Conservation (phyloP, 352 stramenopile genomes). For the Globisporangium iwayamae region DNA sequence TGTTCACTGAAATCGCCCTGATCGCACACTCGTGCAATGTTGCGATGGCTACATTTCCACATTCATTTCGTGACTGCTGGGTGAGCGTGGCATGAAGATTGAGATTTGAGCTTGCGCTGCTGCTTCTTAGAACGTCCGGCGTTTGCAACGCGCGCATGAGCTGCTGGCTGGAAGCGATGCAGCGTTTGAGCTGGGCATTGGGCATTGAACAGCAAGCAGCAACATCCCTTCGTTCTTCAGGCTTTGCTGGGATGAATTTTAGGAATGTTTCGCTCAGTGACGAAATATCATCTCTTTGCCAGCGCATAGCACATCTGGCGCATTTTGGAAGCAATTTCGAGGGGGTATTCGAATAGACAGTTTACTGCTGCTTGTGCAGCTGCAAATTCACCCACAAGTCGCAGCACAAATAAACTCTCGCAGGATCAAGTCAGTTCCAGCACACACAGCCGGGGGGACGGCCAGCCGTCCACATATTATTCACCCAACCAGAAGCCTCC, state of each 20-base stretch:
- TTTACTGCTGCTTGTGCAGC: background rate
- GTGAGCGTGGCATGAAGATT: background rate
- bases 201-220: too few species aligned
- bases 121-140: background rate
- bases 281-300: background rate
- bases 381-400: background rate
- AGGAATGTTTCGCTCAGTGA: background rate
- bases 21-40: background rate
- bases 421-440: conserved; percentile 1
- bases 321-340: background rate
- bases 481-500: background rate
- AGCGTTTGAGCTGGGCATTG: background rate
- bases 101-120: background rate
- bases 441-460: background rate
- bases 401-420: background rate
- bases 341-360: background rate
- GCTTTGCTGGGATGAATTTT: background rate
- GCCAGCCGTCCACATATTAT: background rate
- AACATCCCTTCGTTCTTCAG: too few species aligned
- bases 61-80: too few species aligned
- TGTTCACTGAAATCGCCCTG: background rate
- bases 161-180: background rate
- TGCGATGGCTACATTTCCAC: conserved; percentile 1
- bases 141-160: background rate
- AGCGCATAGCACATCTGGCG: background rate